Base-by-base conservation (phyloP, 2,329 filamentous ascomycete genomes). In the Didymella lethalis region DNA sequence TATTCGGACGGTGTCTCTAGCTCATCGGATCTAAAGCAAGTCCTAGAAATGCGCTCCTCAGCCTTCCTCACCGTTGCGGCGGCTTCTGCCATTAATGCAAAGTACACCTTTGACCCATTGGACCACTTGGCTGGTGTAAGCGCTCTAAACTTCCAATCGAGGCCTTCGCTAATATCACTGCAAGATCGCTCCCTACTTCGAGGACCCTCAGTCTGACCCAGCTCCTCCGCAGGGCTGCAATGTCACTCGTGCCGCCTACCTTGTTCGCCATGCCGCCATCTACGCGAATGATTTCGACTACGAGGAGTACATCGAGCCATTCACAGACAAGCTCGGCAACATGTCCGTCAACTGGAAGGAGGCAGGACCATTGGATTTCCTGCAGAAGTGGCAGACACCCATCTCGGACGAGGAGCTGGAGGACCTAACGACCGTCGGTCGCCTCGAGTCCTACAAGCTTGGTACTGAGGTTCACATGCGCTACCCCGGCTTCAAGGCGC, bases 391-490 rank as follows among this genome's bases (percentile, higher is more conserved):
- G 87, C 74, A 79, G 16, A 78, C 84, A 0, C 87, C 87, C 5
- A 78, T 88, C 43, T 82, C 76, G 48, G 79, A 85, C 7, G 81
- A 84, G 14, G 85, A 88, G 64, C 74, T 82, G 20, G 85, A 87
- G 64, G 78, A 86, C n/a, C 71, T 89, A 45, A 89, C 87, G 12
- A 80, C 84, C 16, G 82, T 86, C 18, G 87, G 87, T n/a, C 80
- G 81, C 61, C 78, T 88, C 4, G 85, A 89, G 70, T 85, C 86
- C 1, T 82, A 84, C 18, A 81, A 85, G 62, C 78, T 89, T 11
- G 87, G 86, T 18, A 82, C 85, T 4, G 80, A 85, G 54, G 74
- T 89, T 18, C 81, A 81, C 16, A 83, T 88, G 66, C 80, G 86
- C 48, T 89, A 90, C 66, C 83, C 83, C 0, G 74, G 78, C 41